Base-by-base conservation (phyloP, 441 rosid genomes). In the Viola pubescens region DNA sequence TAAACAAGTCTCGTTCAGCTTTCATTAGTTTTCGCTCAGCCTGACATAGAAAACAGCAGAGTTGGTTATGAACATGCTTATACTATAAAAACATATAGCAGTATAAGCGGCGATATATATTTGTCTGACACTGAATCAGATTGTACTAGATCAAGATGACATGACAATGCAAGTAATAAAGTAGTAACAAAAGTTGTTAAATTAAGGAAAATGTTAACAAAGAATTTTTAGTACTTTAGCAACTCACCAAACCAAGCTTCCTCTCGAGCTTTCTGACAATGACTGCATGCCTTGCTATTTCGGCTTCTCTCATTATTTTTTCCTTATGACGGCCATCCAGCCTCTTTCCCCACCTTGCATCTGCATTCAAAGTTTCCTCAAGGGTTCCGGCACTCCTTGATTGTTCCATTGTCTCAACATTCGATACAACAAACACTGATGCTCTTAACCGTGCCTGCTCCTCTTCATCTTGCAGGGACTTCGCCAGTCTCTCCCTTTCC, bases 401-500 rank as follows among this genome's bases (percentile, higher is more conserved):
- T 60, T 78, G 76, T 58, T 79, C 72, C 56, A 56, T 39, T 60
- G 26, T 73, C 60, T 81, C 75, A 34, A 46, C 54, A 57, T 62
- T 72, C 57, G 81, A 79, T 37, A 58, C 60, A 77, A 84, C 69
- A 52, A 83, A 73, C 65, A 84, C 85, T 9, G 83, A 80, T 1
- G 91, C 95, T 76, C 85, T 87, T 71, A 84, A 65, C 70, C 95
- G 85, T 62, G 97, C 98, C 63, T 82, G 90, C 68, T 92, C 98
- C 74, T 92, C 98, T 58, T 89, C 85, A 56, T 87, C 97, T 69
- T 89, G 97, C 16, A 87, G 74, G 52, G 83, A 72, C 66, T 72
- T 80, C 53, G 81, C 94, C 71, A 87, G 69, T 56, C 81, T 81
- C 74, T 89, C 97, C 78, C 83, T 85, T 79, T 92, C 94, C 70